Evolutionary conservation across 2,329 filamentous ascomycete species (phyloP).

Genomic region (Botrytis fabae): DNA sequence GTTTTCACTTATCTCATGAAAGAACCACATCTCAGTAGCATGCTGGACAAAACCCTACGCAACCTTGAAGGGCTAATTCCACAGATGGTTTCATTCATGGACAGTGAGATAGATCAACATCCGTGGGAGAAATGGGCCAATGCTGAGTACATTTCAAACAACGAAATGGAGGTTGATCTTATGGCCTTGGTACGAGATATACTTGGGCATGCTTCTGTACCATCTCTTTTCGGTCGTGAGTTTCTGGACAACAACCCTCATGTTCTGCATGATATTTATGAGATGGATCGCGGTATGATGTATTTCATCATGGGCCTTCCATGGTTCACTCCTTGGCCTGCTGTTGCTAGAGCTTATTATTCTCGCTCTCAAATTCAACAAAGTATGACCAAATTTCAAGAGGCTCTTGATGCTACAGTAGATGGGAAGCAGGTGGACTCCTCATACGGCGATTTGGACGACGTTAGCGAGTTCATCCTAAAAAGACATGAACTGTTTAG

Average conservation of each 20-base stretch:
- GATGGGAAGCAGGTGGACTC: constrained; percentile 45
- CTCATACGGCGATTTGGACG: constrained; percentile 49
- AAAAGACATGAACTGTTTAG: constrained; percentile 45
- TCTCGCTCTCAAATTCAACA: constrained; percentile 46
- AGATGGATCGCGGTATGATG: constrained; percentile 54
- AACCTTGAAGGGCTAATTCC: constrained; percentile 49
- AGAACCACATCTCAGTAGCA: constrained; percentile 48
- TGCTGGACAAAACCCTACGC: constrained; percentile 43
- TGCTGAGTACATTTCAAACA: constrained; percentile 45
- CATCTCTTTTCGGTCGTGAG: constrained; percentile 53
- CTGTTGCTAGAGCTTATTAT: constrained; percentile 49
- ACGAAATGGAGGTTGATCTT: constrained; percentile 53
- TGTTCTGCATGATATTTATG: constrained; percentile 56
- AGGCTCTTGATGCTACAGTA: constrained; percentile 46
- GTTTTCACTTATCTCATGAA: constrained; percentile 45
- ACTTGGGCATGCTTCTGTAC: constrained; percentile 51
- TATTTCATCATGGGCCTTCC: constrained; percentile 56
- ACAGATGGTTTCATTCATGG: constrained; percentile 59
- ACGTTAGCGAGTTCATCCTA: constrained; percentile 49
- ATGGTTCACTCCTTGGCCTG: constrained; percentile 54
- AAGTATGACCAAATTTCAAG: constrained; percentile 46
- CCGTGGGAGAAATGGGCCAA: constrained; percentile 59
- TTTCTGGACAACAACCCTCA: constrained; percentile 53
- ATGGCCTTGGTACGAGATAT: constrained; percentile 57
- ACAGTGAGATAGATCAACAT: constrained; percentile 60